Base-by-base conservation (phyloP, 768 basidiomycete genomes). In the Lentinus brumalis region DNA sequence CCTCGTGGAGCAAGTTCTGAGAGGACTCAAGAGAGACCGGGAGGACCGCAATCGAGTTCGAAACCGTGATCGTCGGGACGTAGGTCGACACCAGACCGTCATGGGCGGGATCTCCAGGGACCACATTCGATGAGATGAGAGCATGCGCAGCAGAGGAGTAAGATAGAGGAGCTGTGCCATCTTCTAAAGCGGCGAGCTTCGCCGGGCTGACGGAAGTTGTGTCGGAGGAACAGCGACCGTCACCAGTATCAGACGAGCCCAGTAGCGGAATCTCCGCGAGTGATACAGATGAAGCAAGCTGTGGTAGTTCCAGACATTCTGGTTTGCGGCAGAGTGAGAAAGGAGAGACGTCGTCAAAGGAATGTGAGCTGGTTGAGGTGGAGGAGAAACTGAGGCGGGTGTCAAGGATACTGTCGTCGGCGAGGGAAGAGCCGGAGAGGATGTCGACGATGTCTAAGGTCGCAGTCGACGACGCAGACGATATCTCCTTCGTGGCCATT, bases 61-160 rank as follows among this genome's bases (percentile, higher is more conserved):
- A 75, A 18, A 74, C 65, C 70, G 69, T 75, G 53, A 74, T 74
- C 16, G 73, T 67, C 10, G 73, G 74, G n/a, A 75, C 59, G 38
- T 15, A 29, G 11, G 46, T 38, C 62, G 9, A 12, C 12, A 18
- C 46, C 5, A 26, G 10, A 7, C 21, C 9, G 46, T 26, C 5
- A 26, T 49, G 21, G 8, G 46, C 18, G 4, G 42, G 15, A 15
- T 44, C 18, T 9, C 6, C 42, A 44, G 42, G 42, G 53, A 10
- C 15, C 39, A 32, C 16, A 1, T 41, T 60, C 29, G 53, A 18
- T 4, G 35, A 35, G 35, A 7, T 35, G 35, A 21, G n/a, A 29
- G 11, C 35, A 35, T 35, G 6, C 35, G 35, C 35, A 35, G 35
- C 7, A 7, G 35, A 3, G 35, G 35, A 11, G 6, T 35, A 3